Evolutionary conservation across 768 basidiomycete species (phyloP).

Genomic region (Suillus luteus): DNA sequence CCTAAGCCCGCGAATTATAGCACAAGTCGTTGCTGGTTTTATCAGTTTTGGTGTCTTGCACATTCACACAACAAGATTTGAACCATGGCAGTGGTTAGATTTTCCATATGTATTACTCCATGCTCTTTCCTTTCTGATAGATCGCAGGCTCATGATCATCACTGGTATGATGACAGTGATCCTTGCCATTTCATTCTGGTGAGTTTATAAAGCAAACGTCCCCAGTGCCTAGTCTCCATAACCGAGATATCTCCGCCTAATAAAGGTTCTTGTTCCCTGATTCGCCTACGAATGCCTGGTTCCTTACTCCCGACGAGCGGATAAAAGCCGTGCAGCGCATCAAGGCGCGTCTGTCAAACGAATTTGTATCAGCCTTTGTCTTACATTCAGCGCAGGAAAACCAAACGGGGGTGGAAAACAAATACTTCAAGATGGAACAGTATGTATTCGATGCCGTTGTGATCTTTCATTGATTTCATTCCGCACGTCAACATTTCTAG

Average conservation of each 20-base stretch:
- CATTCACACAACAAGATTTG: conserved; percentile 51
- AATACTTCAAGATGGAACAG: conserved; percentile 74
- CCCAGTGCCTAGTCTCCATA: background rate
- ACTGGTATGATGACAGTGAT: conserved; percentile 56
- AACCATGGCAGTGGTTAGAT: conserved; percentile 66
- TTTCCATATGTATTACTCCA: conserved; percentile 11
- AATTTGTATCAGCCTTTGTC: background rate
- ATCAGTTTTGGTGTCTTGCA: conserved; percentile 61
- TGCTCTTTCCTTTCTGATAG: conserved; percentile 12
- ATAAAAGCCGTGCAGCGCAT: conserved; percentile 57
- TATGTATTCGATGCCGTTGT: conserved; percentile 34
- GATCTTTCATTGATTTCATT: too few species aligned
- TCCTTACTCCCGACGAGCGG: conserved; percentile 59
- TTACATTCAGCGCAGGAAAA: conserved; percentile 43
- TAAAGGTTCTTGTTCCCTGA: conserved; percentile 63
- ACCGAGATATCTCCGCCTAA: background rate
- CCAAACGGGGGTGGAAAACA: conserved; percentile 76
- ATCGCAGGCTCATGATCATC: conserved; percentile 59
- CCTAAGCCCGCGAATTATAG: conserved; percentile 30
- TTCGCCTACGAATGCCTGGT: conserved; percentile 68
- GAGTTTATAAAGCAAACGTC: conserved; percentile 13
- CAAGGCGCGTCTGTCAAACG: conserved; percentile 38
- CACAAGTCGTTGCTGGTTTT: conserved; percentile 64
- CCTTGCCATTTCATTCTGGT: conserved; percentile 56
- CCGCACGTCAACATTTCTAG: conserved; percentile 31